A percentile compares a stretch with the other conserved stretches of the same genome.
These are phyloP conservation scores for Helianthus tuberosus DNA, from an alignment of 129 eudicot genomes.

Conservation along the genomic window DNA sequence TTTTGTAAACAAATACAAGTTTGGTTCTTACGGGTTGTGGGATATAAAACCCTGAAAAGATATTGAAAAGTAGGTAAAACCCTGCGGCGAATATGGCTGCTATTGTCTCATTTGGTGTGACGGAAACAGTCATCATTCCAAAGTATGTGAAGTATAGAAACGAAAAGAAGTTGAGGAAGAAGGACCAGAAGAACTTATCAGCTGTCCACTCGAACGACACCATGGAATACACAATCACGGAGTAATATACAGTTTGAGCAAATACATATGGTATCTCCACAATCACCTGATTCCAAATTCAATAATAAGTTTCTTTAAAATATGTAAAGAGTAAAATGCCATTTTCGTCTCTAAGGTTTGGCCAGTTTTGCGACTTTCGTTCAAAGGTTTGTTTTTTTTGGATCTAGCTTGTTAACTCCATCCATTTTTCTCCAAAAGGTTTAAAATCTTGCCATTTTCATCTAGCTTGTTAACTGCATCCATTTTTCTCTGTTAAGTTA, in stretches of 20 bases:
- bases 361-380: too few species aligned
- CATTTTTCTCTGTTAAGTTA: too few species aligned
- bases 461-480: too few species aligned
- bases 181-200: slow-evolving; percentile 70
- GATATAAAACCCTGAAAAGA: slow-evolving; percentile 79
- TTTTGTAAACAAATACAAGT: background rate
- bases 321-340: too few species aligned
- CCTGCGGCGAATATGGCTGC: slow-evolving; percentile 85
- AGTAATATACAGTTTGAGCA: slow-evolving; percentile 49
- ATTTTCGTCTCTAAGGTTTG: too few species aligned
- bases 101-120: slow-evolving; percentile 75
- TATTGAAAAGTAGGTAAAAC: slow-evolving; percentile 62
- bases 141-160: slow-evolving; percentile 81
- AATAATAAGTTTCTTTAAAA: background rate
- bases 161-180: slow-evolving; percentile 62
- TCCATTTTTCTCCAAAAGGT: too few species aligned
- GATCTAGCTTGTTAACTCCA: too few species aligned
- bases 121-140: slow-evolving; percentile 83
- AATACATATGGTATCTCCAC: slow-evolving; percentile 80
- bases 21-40: slow-evolving; percentile 65
- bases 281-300: slow-evolving; percentile 42
- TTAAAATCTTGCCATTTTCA: too few species aligned
- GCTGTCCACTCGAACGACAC: slow-evolving; percentile 77
- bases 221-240: slow-evolving; percentile 67
- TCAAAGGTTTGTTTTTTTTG: too few species aligned